A percentile compares a stretch with the other conserved stretches of the same genome.
phyloP scores from a whole-genome alignment of 2,329 filamentous ascomycete species.

The Xylaria sp. region DNA sequence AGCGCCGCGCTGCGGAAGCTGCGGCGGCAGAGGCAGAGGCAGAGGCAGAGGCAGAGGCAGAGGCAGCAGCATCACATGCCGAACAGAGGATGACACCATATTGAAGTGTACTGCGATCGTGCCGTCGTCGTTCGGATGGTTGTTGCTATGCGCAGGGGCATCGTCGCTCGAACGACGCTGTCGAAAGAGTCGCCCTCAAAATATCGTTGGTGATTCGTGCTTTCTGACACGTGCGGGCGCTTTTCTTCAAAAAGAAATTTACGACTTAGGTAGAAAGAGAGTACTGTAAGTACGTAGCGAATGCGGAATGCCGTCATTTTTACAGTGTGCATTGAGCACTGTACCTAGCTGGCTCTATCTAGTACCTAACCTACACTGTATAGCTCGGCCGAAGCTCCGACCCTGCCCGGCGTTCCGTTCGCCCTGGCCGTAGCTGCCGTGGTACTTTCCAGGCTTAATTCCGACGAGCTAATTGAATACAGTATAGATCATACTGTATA shows the following conservation, averaged over 20 bases:
- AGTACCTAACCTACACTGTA: not conserved
- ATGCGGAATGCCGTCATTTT: conserved; percentile 36
- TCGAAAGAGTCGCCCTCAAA: conserved; percentile 28
- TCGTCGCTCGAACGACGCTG: conserved; percentile 34
- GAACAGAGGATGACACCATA: conserved; percentile 38
- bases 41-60: not conserved
- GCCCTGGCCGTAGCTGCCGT: not conserved
- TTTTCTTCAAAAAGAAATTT: conserved; percentile 16
- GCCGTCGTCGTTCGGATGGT: conserved; percentile 35
- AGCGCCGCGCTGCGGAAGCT: conserved; percentile 56
- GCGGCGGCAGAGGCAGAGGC: not conserved
- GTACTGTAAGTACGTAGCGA: conserved; percentile 5
- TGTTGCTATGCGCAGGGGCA: conserved; percentile 32
- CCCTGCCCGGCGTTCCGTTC: conserved; percentile 11
- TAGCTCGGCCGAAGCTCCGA: conserved; percentile 28
- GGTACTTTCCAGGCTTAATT: not conserved
- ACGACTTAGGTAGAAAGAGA: not conserved
- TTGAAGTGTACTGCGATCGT: conserved; percentile 26
- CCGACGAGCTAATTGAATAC: not conserved
- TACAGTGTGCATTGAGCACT: not conserved
- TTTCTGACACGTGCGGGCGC: not conserved
- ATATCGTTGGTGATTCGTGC: conserved; percentile 5
- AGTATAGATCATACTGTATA: not conserved
- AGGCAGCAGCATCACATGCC: conserved; percentile 38
- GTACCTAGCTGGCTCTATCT: not conserved